phyloP scores from a whole-genome alignment of 495 filamentous ascomycete genomes.

The Xylaria intraflava region DNA sequence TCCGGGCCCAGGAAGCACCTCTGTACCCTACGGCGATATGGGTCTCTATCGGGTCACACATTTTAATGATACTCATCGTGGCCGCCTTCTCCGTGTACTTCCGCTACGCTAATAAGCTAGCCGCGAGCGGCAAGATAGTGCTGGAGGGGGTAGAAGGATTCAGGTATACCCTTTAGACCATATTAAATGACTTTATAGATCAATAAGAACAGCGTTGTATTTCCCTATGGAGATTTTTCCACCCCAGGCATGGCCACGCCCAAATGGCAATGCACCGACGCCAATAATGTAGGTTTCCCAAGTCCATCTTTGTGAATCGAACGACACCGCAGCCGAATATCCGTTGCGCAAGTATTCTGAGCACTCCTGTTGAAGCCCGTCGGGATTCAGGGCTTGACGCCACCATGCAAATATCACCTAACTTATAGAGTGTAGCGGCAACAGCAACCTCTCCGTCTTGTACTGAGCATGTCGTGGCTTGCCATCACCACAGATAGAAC shows the following conservation, averaged over 20 bases:
- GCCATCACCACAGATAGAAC: no score
- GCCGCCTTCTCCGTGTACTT: conserved; percentile 56
- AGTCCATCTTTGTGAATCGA: no score
- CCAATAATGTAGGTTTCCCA: background rate
- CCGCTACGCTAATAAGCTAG: conserved; percentile 49
- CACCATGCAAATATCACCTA: conserved; percentile 37
- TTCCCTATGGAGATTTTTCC: background rate
- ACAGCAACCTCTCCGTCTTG: no score
- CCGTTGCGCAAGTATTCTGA: conserved; percentile 45
- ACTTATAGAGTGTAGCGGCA: no score
- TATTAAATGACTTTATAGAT: background rate
- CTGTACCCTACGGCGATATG: conserved; percentile 64
- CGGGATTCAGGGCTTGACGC: conserved; percentile 52
- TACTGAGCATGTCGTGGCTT: no score
- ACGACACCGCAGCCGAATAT: no score
- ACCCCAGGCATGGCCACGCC: background rate
- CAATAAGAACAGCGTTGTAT: background rate
- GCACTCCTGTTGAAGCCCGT: conserved; percentile 45
- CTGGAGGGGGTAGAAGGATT: conserved; percentile 53
- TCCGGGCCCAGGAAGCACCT: conserved; percentile 60
- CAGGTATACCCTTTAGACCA: conserved; percentile 45
- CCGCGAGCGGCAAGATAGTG: conserved; percentile 40
- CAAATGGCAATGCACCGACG: background rate
- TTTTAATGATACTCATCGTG: conserved; percentile 59
- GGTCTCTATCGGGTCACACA: conserved; percentile 66